Evolutionary conservation across 331 rosid genomes (phyloP), one percentile per base, ranked within the genome.

Genomic region (Cucumis variabilis): DNA sequence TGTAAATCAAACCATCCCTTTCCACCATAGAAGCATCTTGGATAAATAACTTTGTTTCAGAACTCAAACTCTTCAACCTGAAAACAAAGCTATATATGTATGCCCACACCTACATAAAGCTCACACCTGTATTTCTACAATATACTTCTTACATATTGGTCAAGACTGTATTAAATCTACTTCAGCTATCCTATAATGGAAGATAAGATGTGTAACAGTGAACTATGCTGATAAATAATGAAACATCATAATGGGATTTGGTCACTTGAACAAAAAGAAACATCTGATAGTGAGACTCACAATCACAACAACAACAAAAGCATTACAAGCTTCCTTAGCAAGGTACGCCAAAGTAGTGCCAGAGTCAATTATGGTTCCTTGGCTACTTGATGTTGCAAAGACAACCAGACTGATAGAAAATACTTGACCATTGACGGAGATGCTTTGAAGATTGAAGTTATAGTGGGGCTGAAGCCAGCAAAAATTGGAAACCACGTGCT

Each of bases 281-380:
- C 86, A 44, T 63, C 87, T 76, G 41, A 87, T 20, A 90, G 87
- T 19, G 82, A 82, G 88, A 92, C 99, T 92, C 92, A 97, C 99
- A 44, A 99, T 92, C 92, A 97, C 99, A 44, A 99, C 99, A 87
- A 55, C 89, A 84, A 96, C 90, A 73, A 97, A 96, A 88, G 98
- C 94, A 82, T 88, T 91, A 86, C 91, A 97, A 66, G 99, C 99
- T 81, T 90, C 96, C 90, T 94, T 97, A 21, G 99, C 98, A 88
- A 97, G 98, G 91, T 97, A 97, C 13, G 99, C 99, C 93, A 97
- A 92, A 81, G 99, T 97, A 84, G 99, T 97, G 88, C 99, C 99
- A 23, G 99, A 96, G 89, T 97, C 99, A 88, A 97, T 72, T 75
- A 97, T 96, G 87, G 99, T 96, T 81, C 99, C 99, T 88, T 92